These are phyloP conservation scores for Gonium pectorale DNA, from an alignment of 139 green algal genomes.

Conservation along the genomic window DNA sequence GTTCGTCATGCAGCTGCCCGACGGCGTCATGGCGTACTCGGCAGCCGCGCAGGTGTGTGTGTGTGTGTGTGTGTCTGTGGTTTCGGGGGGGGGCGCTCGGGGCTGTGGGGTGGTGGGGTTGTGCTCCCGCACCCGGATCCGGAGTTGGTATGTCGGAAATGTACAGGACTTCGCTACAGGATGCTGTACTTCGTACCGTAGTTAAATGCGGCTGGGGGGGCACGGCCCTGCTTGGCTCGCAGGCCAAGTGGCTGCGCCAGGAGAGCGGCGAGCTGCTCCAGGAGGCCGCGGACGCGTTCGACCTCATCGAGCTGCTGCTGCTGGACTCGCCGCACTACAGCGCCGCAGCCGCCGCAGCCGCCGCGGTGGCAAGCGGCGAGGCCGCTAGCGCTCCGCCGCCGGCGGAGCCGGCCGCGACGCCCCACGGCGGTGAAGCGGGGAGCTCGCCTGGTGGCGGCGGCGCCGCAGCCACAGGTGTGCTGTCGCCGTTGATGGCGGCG, in stretches of 20 bases:
- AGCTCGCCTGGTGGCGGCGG: background rate
- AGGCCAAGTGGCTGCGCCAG: slow-evolving; percentile 77
- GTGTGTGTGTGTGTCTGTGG: too few relatives aligned
- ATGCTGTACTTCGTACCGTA: too few relatives aligned
- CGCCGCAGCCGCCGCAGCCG: background rate
- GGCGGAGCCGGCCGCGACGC: background rate
- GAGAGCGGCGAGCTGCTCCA: slow-evolving; percentile 60
- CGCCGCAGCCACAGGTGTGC: background rate
- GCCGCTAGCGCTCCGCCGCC: slow-evolving; percentile 7
- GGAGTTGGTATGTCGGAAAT: too few relatives aligned
- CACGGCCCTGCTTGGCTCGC: too few relatives aligned
- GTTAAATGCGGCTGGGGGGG: too few relatives aligned
- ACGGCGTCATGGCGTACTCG: slow-evolving; percentile 55
- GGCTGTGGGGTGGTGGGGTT: too few relatives aligned
- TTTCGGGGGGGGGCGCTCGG: too few relatives aligned
- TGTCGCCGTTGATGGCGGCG: slow-evolving; percentile 36
- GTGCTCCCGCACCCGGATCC: too few relatives aligned
- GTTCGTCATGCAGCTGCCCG: slow-evolving; percentile 68
- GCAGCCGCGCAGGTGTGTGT: too few relatives aligned
- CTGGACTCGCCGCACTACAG: slow-evolving; percentile 16
- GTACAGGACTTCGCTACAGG: too few relatives aligned
- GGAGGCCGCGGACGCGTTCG: slow-evolving; percentile 75
- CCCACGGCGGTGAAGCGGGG: background rate
- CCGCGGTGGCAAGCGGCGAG: background rate
- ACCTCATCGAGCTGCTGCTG: slow-evolving; percentile 68